Base-by-base conservation (phyloP, 2,329 filamentous ascomycete genomes). In the Aphanoascus verrucosus region DNA sequence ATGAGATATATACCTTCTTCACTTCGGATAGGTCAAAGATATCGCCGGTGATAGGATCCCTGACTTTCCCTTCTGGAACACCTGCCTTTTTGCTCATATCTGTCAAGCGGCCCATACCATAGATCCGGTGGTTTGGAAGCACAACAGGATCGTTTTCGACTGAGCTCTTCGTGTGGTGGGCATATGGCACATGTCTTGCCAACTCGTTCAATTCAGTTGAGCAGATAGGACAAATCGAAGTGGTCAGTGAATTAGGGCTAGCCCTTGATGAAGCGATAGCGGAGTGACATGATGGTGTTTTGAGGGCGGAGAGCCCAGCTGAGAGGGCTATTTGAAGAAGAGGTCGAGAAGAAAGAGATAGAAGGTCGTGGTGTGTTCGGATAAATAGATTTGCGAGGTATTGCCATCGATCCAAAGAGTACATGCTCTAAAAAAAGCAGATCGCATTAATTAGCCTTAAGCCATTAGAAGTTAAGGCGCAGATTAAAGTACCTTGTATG, bases 151-250 rank as follows among this genome's bases (percentile, higher is more conserved):
- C 90, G 44, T 82, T 82, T 65, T 95, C 91, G 31, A 97, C 88
- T 57, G 88, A 86, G 65, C 88, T 95, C 75, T 94, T 94, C 31
- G 86, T 90, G 68, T 98, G 93, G 64, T 95, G 86, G 2, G 93
- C 93, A 63, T 97, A 97, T 0, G 93, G 93, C 43, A 98, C 86
- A 61, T 85, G 84, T 49, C 84, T 78, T 1, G 93, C 91, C 34
- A 98, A 79, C 63, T 90, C 86, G 67, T 97, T 97, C 53, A 98
- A 80, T 70, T 98, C 93, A 0, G 86, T 93, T 46, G 86, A 93
- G 74, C 93, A 98, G 64, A 98, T 97, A 2, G 93, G 93, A 63
- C 93, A 98, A 41, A 97, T 82, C 47, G 82, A 84, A 6, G 86
- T 84, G 32, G 49, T 49, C 1, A 82, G 82, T 0, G 85, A 78